Base-by-base conservation (phyloP, 257 asterid species). In the Phtheirospermum japonicum region DNA sequence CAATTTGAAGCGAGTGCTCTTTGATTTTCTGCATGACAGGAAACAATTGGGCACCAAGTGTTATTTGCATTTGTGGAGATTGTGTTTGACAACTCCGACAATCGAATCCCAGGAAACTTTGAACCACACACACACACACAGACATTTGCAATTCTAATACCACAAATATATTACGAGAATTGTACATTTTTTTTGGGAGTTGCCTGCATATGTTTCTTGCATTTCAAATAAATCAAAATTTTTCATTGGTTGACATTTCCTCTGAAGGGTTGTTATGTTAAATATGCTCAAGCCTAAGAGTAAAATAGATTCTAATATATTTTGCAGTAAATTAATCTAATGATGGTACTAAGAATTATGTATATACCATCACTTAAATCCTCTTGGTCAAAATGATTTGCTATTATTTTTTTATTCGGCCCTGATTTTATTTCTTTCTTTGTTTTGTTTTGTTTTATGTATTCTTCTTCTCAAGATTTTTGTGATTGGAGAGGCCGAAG, bases 141-240 rank as follows among this genome's bases (percentile, higher is more conserved):
- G 5, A 7, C 33, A 16, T 49, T 51, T 51, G 54, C 54, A 48
- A 19, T 51, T 23, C 57, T 31, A 16, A 23, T 50, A 49, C 51
- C 45, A 17, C 32, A 42, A 2, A 59, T 61, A n/a, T 39, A 39
- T 12, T 7, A 34, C 26, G 39, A 16, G 65, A 16, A 59, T n/a
- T 14, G 11, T 60, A 9, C n/a, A 37, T 50, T 46, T 63, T 48
- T 48, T 30, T 14, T 36, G 34, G 55, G 40, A 53, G 34, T 43
- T 59, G 65, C 66, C 23, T n/a, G 26, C 68, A 48, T 33, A 19
- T 48, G 10, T 42, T 66, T 55, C 57, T 55, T 49, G 16, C 39
- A 20, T 70, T 30, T 66, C 30, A 42, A 43, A 42, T 63, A 52
- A 31, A 55, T 60, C 23, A 18, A 56, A 31, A 33, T 16, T 50